Evolutionary conservation across 148 eudicot species (phyloP), one percentile per base, ranked within the genome.

Genomic region (Vaccinium darrowii): DNA sequence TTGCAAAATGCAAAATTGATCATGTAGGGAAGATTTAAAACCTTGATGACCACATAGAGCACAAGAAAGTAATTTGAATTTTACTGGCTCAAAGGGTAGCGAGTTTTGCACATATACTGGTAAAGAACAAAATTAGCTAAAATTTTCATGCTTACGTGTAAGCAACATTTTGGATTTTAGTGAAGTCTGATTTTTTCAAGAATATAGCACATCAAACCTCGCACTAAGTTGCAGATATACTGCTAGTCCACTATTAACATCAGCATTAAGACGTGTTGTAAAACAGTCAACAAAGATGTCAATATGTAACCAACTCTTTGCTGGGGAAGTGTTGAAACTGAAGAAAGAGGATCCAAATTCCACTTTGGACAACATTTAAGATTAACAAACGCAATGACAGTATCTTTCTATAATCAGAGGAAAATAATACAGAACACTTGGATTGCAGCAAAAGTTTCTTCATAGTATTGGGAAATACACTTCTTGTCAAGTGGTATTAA

Each of bases 161-260:
- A 10, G 13, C 6, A 53, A 33, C 43, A 5, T 76, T 15, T 50
- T 18, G 53, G 23, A 76, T 43, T 47, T 76, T 50, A 21, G 8
- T 76, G 14, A 76, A 76, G n/a, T 76, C 79, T 76, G 56, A 76
- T n/a, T 12, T 50, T 21, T 76, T 76, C 4, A 25, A 76, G 43
- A 50, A 76, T 19, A 36, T 73, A 73, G 21, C 16, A 2, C 27
- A 3, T 10, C 15, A 73, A 73, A 73, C 36, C 76, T 30, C 14
- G 12, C 21, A 25, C 9, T 69, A 19, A 25, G 19, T 73, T 73
- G n/a, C 21, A 33, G 76, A 36, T 33, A 33, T 73, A 73, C 5
- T 73, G 76, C 49, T 16, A 73, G 76, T 51, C 76, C 21, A 73
- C 50, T 33, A 73, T 15, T 33, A 33, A 19, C 19, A 15, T 16